Percentiles rank a stretch among this genome's conserved stretches.
phyloP scores from a whole-genome alignment of 257 asterid genomes.

The Salvia rosmarinus region DNA sequence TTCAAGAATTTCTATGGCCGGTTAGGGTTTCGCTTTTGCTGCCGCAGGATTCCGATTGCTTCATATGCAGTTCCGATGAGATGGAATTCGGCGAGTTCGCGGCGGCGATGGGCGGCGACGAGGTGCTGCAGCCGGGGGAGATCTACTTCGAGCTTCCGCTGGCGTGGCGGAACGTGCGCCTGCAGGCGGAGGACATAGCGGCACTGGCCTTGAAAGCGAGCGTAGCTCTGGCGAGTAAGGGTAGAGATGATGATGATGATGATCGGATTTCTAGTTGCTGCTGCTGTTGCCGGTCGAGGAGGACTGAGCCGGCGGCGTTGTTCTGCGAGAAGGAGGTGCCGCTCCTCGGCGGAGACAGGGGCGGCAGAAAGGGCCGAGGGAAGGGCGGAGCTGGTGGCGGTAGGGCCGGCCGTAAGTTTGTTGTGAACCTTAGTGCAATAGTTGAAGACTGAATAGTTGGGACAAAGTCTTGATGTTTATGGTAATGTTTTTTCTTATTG shows the following conservation, averaged over 20 bases:
- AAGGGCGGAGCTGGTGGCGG: conserved; percentile 36
- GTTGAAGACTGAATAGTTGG: conserved; percentile 45
- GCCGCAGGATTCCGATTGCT: conserved; percentile 48
- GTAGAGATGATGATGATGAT: conserved; percentile 28
- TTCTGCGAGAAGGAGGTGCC: conserved; percentile 42
- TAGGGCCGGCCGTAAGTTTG: conserved; percentile 45
- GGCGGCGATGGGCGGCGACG: conserved; percentile 54
- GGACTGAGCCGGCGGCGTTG: conserved; percentile 24
- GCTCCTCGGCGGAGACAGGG: conserved; percentile 35
- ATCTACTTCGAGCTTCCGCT: conserved; percentile 72
- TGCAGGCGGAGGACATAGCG: conserved; percentile 80
- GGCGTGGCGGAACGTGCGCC: conserved; percentile 51
- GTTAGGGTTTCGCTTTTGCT: conserved; percentile 54
- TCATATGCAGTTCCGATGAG: conserved; percentile 79
- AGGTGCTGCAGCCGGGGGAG: conserved; percentile 70
- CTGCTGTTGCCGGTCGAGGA: conserved; percentile 36
- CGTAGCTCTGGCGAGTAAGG: conserved; percentile 48
- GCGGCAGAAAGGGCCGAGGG: conserved; percentile 30
- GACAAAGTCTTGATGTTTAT: neutral
- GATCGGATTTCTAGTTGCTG: conserved; percentile 37
- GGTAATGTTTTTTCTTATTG: neutral
- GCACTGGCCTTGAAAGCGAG: conserved; percentile 77
- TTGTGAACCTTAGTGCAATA: conserved; percentile 55
- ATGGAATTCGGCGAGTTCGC: conserved; percentile 66
- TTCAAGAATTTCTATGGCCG: conserved; percentile 70